phyloP scores from a whole-genome alignment of 352 stramenopile genomes.

The Pythium oligandrum region DNA sequence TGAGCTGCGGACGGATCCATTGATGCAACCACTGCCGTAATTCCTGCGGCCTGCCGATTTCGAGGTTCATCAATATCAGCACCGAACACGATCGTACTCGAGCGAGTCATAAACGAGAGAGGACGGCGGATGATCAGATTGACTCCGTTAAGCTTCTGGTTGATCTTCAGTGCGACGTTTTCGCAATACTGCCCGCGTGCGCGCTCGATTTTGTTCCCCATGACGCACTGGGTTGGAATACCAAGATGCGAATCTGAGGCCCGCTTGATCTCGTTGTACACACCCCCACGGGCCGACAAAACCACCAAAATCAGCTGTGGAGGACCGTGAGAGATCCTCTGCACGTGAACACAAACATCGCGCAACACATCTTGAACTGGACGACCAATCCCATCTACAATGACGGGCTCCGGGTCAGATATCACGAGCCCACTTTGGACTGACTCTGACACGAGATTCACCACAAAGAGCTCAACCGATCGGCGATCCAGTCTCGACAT shows the following conservation, averaged over 20 bases:
- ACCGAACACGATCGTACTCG: constrained; percentile 74
- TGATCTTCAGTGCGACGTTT: constrained; percentile 74
- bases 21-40: constrained; percentile 77
- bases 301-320: constrained; percentile 57
- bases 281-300: constrained; percentile 35
- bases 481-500: not conserved
- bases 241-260: constrained; percentile 63
- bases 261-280: constrained; percentile 71
- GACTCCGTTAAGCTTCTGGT: constrained; percentile 71
- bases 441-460: not conserved
- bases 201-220: constrained; percentile 37
- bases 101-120: constrained; percentile 35
- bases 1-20: constrained; percentile 58
- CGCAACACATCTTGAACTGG: constrained; percentile 3
- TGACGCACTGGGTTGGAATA: constrained; percentile 67
- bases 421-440: constrained; percentile 2
- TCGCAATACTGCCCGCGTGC: constrained; percentile 49
- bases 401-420: not conserved
- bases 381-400: not conserved
- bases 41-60: constrained; percentile 49
- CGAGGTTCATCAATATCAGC: constrained; percentile 72
- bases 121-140: constrained; percentile 49
- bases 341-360: constrained; percentile 1
- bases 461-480: constrained; percentile 2
- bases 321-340: not conserved